Conservation (phyloP, 371 early-diverging fungal species). For the Apophysomyces trapeziformis region DNA sequence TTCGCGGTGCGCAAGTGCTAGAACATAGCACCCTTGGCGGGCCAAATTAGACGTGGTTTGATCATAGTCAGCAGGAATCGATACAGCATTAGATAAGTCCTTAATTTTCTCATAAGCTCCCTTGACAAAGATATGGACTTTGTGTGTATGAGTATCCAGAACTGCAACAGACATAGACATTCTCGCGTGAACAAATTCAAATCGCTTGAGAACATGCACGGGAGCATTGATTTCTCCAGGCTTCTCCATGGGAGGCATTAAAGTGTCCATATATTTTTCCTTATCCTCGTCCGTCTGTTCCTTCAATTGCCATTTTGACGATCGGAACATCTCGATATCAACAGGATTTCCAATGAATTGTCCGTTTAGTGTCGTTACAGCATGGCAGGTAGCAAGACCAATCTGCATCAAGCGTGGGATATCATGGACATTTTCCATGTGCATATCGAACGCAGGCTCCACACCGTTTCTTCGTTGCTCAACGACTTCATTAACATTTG, state of each 20-base stretch:
- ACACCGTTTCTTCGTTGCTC: slow-evolving; percentile 22
- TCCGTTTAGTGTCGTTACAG: slow-evolving; percentile 72
- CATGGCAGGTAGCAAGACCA: slow-evolving; percentile 84
- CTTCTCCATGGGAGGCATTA: slow-evolving; percentile 35
- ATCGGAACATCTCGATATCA: slow-evolving; percentile 91
- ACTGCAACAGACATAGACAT: slow-evolving; percentile 87
- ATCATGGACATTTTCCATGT: slow-evolving; percentile 37
- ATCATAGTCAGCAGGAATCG: slow-evolving; percentile 73
- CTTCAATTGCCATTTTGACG: slow-evolving; percentile 60
- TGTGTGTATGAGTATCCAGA: slow-evolving; percentile 55
- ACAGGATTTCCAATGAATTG: slow-evolving; percentile 89
- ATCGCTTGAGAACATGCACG: slow-evolving; percentile 69
- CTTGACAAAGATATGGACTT: slow-evolving; percentile 78
- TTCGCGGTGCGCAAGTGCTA: slow-evolving; percentile 71
- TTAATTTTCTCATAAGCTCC: slow-evolving; percentile 84
- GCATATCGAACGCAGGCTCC: slow-evolving; percentile 27
- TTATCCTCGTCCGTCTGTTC: slow-evolving; percentile 17
- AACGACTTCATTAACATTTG: slow-evolving; percentile 34
- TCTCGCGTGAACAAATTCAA: slow-evolving; percentile 86
- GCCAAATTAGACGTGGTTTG: slow-evolving; percentile 60
- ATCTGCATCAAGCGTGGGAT: slow-evolving; percentile 53
- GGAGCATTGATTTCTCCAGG: slow-evolving; percentile 26
- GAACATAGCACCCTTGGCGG: slow-evolving; percentile 79
- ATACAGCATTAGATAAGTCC: slow-evolving; percentile 51
- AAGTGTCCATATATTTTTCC: slow-evolving; percentile 47